Percentiles rank a stretch among this genome's conserved stretches.
Evolutionary conservation across 2,329 filamentous ascomycete species (phyloP).

Genomic region (Penicillium sp.): DNA sequence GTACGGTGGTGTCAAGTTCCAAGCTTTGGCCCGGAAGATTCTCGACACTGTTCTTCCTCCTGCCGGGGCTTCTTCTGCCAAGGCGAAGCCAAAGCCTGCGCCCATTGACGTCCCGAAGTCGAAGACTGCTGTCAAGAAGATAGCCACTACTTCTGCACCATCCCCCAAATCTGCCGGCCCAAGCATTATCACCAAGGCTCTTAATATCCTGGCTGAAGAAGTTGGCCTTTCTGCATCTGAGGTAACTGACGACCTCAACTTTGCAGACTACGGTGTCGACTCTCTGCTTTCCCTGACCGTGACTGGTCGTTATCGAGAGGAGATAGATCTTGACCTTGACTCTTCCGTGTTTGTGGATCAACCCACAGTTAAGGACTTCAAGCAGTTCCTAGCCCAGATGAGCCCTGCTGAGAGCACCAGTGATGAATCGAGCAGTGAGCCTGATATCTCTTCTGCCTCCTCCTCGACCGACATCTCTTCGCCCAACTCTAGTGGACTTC

Average conservation of each 20-base stretch:
- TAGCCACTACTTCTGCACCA: constrained; percentile 24
- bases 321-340: constrained; percentile 55
- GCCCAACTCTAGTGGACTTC: constrained; percentile 31
- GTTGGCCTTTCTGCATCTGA: constrained; percentile 56
- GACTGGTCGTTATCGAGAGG: constrained; percentile 58
- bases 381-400: constrained; percentile 47
- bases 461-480: constrained; percentile 34
- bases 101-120: constrained; percentile 28
- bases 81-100: constrained; percentile 18
- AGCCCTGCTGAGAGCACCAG: constrained; percentile 29
- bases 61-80: constrained; percentile 24
- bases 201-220: constrained; percentile 41
- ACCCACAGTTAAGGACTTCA: constrained; percentile 56
- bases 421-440: constrained; percentile 28
- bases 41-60: constrained; percentile 42
- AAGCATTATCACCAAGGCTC: constrained; percentile 32
- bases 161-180: constrained; percentile 28
- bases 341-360: constrained; percentile 58
- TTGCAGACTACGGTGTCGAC: constrained; percentile 59
- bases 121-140: constrained; percentile 22
- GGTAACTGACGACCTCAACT: constrained; percentile 56
- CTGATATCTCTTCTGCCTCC: constrained; percentile 26
- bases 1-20: constrained; percentile 46
- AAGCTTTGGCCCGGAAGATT: constrained; percentile 38
- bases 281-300: constrained; percentile 58